Base-by-base conservation (phyloP, 2,329 filamentous ascomycete species). In the Immersiporthe knoxdaviesiana region DNA sequence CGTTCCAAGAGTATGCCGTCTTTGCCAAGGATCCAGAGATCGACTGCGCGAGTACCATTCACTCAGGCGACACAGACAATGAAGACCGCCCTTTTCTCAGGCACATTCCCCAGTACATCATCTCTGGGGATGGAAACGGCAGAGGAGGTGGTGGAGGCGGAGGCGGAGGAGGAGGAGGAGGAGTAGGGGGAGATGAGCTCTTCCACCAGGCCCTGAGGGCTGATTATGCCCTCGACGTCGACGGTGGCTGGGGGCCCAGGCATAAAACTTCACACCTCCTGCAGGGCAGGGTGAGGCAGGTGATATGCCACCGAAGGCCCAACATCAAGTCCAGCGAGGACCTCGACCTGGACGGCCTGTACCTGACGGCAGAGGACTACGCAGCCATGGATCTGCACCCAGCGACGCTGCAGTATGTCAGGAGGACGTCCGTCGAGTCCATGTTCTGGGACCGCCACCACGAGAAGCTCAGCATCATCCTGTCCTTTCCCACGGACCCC, bases 401-500 rank as follows among this genome's bases (percentile, higher is more conserved):
- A 8, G 79, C 79, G 11, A 81, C 79, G 0, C 75, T 81, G 12
- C 79, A 81, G 69, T 81, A 81, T 67, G 76, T 79, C 37, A 78
- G 78, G 6, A 76, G 79, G 6, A 76, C 76, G n/a, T 79, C 78
- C 1, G 80, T 79, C 47, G 79, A 81, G 70, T 80, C 78, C 12
- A 77, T 78, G 41, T 80, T 81, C 66, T 81, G 79, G 79, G 80
- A 80, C 41, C 77, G 78, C 27, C 78, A 79, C 44, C 75, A 76
- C 54, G 77, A 77, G 12, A 78, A 78, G 37, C 70, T 81, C 63
- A 81, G 78, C 65, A 71, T 84, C 50, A 81, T 84, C 65, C 76
- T 84, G 65, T 81, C 81, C 44, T 84, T 84, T 72, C 82, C 82
- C 3, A 77, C 78, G 30, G 79, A 81, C 66, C 80, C 82, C 30